Conservation (phyloP, 164 flowering plant species). For the Taxillus chinensis region DNA sequence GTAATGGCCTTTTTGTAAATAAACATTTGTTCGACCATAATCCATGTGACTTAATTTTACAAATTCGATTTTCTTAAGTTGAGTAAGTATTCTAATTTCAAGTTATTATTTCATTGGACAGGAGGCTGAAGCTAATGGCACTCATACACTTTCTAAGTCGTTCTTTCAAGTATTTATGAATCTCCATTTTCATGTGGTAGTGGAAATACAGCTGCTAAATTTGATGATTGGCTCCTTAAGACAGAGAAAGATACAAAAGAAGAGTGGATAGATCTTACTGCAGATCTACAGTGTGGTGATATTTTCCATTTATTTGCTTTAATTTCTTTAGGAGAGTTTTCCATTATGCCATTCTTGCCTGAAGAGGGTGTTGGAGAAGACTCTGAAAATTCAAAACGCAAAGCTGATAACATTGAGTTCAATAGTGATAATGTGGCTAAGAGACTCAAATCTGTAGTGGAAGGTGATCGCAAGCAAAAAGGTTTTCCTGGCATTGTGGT, state of each 20-base stretch:
- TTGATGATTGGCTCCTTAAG: slow-evolving; percentile 58
- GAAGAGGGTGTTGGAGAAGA: slow-evolving; percentile 88
- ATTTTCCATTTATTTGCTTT: slow-evolving; percentile 58
- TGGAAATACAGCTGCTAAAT: slow-evolving; percentile 60
- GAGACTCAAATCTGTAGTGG: slow-evolving; percentile 28
- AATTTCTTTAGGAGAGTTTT: slow-evolving; percentile 60
- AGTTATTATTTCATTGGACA: background rate
- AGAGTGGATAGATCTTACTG: slow-evolving; percentile 38
- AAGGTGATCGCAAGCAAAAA: slow-evolving; percentile 62
- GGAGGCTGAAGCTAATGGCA: slow-evolving; percentile 42
- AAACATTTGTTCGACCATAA: too few species aligned
- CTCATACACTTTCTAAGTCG: slow-evolving; percentile 64
- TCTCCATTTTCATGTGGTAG: slow-evolving; percentile 71
- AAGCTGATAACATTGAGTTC: slow-evolving; percentile 30
- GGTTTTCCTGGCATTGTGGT: slow-evolving; percentile 87
- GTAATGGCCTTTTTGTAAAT: too few species aligned
- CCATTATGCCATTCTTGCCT: slow-evolving; percentile 59
- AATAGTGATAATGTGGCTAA: slow-evolving; percentile 25
- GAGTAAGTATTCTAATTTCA: too few species aligned
- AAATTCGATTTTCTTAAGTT: too few species aligned
- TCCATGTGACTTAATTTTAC: too few species aligned
- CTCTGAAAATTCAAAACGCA: slow-evolving; percentile 39
- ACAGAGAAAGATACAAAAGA: slow-evolving; percentile 49
- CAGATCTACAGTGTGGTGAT: slow-evolving; percentile 81
- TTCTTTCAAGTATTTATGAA: slow-evolving; percentile 55